A percentile compares a stretch with the other conserved stretches of the same genome.
phyloP scores from a whole-genome alignment of 2,329 filamentous ascomycete species.

The Penicillium brevicompactum region DNA sequence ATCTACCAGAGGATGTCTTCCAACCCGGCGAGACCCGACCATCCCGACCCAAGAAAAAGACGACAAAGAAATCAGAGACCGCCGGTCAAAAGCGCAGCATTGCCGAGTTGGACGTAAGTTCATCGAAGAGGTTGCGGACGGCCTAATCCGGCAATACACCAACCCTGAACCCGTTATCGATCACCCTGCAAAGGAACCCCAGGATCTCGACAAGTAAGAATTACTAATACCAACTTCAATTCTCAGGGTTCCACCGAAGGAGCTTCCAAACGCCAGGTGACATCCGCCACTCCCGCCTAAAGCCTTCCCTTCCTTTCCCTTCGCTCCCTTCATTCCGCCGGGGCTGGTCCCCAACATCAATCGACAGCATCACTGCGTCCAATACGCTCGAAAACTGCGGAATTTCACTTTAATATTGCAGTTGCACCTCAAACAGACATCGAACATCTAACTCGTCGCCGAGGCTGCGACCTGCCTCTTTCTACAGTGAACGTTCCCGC shows the following conservation, averaged over 20 bases:
- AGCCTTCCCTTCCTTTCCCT: neutral
- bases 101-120: slow-evolving; percentile 48
- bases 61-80: slow-evolving; percentile 39
- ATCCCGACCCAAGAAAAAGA: slow-evolving; percentile 58
- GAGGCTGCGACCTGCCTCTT: slow-evolving; percentile 17
- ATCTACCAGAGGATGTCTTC: slow-evolving; percentile 89
- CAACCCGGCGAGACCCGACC: slow-evolving; percentile 73
- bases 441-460: slow-evolving; percentile 4
- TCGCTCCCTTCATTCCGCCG: slow-evolving; percentile 21
- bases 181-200: slow-evolving; percentile 16
- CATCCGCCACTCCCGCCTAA: slow-evolving; percentile 38
- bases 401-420: slow-evolving; percentile 25
- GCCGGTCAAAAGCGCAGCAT: slow-evolving; percentile 43
- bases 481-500: slow-evolving; percentile 19
- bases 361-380: neutral
- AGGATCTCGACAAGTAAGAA: slow-evolving; percentile 25
- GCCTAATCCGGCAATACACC: slow-evolving; percentile 26
- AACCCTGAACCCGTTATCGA: slow-evolving; percentile 24
- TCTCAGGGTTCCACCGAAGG: slow-evolving; percentile 31
- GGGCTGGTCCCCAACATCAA: slow-evolving; percentile 33
- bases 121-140: slow-evolving; percentile 27
- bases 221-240: slow-evolving; percentile 35
- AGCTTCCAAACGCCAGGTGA: slow-evolving; percentile 38
- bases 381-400: slow-evolving; percentile 2
- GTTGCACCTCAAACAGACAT: slow-evolving; percentile 11